Base-by-base conservation (phyloP, 1,284 basidiomycete genomes). In the Microbotryum silenes-acaulis region DNA sequence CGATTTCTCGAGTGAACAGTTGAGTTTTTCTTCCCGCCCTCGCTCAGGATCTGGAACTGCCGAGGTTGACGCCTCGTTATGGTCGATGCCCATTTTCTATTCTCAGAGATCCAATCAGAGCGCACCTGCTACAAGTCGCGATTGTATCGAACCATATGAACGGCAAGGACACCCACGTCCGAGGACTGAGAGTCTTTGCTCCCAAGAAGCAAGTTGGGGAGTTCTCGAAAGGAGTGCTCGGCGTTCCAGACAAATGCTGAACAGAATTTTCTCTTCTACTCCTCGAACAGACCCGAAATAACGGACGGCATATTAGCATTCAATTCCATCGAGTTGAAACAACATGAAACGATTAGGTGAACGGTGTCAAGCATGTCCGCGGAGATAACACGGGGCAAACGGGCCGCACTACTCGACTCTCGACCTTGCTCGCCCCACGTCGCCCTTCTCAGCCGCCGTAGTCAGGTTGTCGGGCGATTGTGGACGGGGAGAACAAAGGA, bases 161-260 rank as follows among this genome's bases (percentile, higher is more conserved):
- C 70, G 96, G 96, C 4, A 98, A 98, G 75, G 96, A 99, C 76
- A 98, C 96, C 10, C 96, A 98, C 76, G 88, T 98, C 18, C 84
- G 96, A 21, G 91, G 92, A 1, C 76, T 98, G 49, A 84, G 82
- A 57, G 82, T 97, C 25, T 85, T 91, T 63, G 94, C 92, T 0
- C 88, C 91, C 3, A 74, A 83, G 8, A 85, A 86, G 91, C 91
- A 72, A 65, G 86, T 58, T 7, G 8, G 14, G 18, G 23, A 16
- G 8, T 31, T 23, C n/a, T 27, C 10, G 12, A 5, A 14, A 4
- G 10, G 21, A n/a, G 4, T 42, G 6, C 27, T 4, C 27, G 27
- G 27, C 27, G 6, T 27, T 27, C 45, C 1, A 10, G 27, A 12
- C 33, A 49, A 3, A 27, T 25, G 1, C 27, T 25, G 4, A 23